Evolutionary conservation across 208 protist species (phyloP).

Genomic region (Strigomonas culicis): DNA sequence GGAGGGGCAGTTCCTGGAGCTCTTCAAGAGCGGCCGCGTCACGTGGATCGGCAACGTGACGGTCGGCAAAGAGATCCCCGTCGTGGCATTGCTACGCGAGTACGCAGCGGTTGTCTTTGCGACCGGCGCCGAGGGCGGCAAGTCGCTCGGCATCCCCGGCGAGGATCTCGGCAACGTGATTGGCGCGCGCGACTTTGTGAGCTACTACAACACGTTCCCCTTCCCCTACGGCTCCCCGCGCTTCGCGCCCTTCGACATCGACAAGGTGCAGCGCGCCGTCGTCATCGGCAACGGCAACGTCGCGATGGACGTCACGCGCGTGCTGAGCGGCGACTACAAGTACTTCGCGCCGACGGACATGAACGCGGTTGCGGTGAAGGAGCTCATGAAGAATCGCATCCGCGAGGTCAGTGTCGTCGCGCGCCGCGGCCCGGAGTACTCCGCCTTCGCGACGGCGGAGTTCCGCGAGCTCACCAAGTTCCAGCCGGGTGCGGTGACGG

Average conservation of each 20-base stretch:
- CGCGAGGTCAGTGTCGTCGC: constrained; percentile 76
- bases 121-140: constrained; percentile 82
- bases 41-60: constrained; percentile 94
- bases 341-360: constrained; percentile 91
- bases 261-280: constrained; percentile 32
- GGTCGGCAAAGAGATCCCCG: constrained; percentile 73
- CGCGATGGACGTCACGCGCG: constrained; percentile 92
- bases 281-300: constrained; percentile 96
- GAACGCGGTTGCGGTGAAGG: constrained; percentile 68
- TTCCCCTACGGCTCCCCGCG: constrained; percentile 72
- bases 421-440: constrained; percentile 86
- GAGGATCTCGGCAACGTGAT: constrained; percentile 82
- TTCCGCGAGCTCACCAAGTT: constrained; percentile 92
- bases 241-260: constrained; percentile 71
- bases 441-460: constrained; percentile 94
- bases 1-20: constrained; percentile 82
- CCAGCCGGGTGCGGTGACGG: constrained; percentile 56
- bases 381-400: constrained; percentile 77
- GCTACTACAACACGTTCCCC: constrained; percentile 96
- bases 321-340: constrained; percentile 72
- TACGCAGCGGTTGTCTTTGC: constrained; percentile 94
- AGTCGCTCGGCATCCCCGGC: constrained; percentile 75
- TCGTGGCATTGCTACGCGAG: constrained; percentile 60
- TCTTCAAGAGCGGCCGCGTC: constrained; percentile 72
- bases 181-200: constrained; percentile 88